Conservation (phyloP, 345 rosid species). For the sweet orange (Citrus sinensis) region DVS_A1.0 CM039161.1:13281001-13281500, state of each 20-base stretch:
- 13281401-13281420: constrained; percentile 84
- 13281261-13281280: constrained; percentile 85
- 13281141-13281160: constrained; percentile 63
- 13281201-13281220: constrained; percentile 73
- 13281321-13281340: background rate
- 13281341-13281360: background rate
- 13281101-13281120: background rate
- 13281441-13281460: constrained; percentile 47
- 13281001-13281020: constrained; percentile 55
- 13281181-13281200: constrained; percentile 81
- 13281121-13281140: background rate
- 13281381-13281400: constrained; percentile 72
- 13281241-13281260: constrained; percentile 82
- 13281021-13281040: constrained; percentile 70
- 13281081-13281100: constrained; percentile 22
- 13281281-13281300: constrained; percentile 55
- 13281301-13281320: background rate
- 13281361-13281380: constrained; percentile 19
- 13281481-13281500: background rate
- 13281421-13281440: constrained; percentile 59
- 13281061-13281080: constrained; percentile 84
- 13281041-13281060: constrained; percentile 66
- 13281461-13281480: background rate
- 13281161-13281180: constrained; percentile 74
- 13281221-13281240: constrained; percentile 77